Evolutionary conservation across 441 rosid species (phyloP).

Genomic region (Bocquillonia castaneifolia): DNA sequence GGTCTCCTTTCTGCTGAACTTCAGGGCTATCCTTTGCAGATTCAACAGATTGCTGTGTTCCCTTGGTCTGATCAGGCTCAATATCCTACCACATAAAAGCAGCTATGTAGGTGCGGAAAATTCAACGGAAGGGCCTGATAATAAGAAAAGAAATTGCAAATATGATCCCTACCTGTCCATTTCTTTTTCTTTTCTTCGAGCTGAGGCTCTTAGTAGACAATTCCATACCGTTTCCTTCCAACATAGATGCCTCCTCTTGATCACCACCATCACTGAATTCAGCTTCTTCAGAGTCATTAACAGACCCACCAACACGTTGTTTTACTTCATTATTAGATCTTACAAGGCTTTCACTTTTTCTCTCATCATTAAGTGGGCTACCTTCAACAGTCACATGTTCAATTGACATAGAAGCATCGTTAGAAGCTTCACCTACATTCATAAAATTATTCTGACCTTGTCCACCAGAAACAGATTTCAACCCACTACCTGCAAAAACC

Average conservation of each 20-base stretch:
- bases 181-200: constrained; percentile 74
- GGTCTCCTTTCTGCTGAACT: constrained; percentile 51
- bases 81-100: constrained; percentile 39
- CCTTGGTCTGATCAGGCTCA: constrained; percentile 43
- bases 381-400: constrained; percentile 39
- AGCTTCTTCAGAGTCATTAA: constrained; percentile 76
- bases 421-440: constrained; percentile 46
- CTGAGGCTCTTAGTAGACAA: constrained; percentile 45
- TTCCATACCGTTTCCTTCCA: constrained; percentile 48
- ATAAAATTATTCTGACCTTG: constrained; percentile 45
- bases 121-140: neutral
- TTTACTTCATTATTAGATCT: constrained; percentile 53
- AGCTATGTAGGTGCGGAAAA: neutral
- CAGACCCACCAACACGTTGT: constrained; percentile 60
- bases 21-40: constrained; percentile 45
- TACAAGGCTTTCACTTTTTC: constrained; percentile 42
- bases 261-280: constrained; percentile 69
- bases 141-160: constrained; percentile 10
- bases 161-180: constrained; percentile 46
- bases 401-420: constrained; percentile 40
- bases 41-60: constrained; percentile 46
- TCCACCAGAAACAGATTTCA: constrained; percentile 38
- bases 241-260: constrained; percentile 42
- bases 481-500: constrained; percentile 31
- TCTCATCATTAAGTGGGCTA: constrained; percentile 42